Evolutionary conservation across 2,329 filamentous ascomycete species (phyloP), one percentile per base, ranked within the genome.

Genomic region (Hypomyces rosellus): DNA sequence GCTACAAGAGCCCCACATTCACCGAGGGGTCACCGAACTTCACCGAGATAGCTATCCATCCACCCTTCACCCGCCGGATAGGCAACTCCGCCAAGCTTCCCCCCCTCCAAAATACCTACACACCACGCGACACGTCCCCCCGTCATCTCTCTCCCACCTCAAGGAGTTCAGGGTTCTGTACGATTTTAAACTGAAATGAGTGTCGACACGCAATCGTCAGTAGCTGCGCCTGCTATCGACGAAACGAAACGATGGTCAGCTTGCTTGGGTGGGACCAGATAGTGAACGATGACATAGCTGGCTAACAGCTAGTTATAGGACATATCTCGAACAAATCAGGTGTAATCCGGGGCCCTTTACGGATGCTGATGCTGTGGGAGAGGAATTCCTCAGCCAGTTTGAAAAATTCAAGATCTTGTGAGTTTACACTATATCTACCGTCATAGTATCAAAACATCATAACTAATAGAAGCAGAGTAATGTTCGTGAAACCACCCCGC

Each of bases 241-340:
- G 63, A 70, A 51, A 56, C 59, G 34, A 60, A 57, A 53, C 64
- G 69, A 67, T 72, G 66, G 68, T 70, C 54, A 52, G 61, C 49
- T n/a, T n/a, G n/a, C n/a, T n/a, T n/a, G n/a, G n/a, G n/a, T n/a
- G 12, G 25, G 25, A 20, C 34, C 41, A 42, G 13, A 41, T 20
- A 7, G 37, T 18, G 34, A 43, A 43, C 16, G 44, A 30, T 45
- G 45, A 50, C 45, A 40, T 36, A 51, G 48, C 14, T 48, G 49
- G 50, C 51, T 59, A 43, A 49, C 55, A 58, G 49, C 52, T 46
- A 46, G 40, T 46, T 52, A 49, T 56, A 95, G 90, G 90, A 84
- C 82, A 67, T 85, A 95, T 66, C 79, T 97, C 51, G 84, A 97
- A 69, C 85, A 80, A 55, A 84, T 96, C 57, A 79, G 95, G 50